Evolutionary conservation across 202 grass and related monocot genomes (phyloP).

Genomic region (Schoenoplectus triqueter): DNA sequence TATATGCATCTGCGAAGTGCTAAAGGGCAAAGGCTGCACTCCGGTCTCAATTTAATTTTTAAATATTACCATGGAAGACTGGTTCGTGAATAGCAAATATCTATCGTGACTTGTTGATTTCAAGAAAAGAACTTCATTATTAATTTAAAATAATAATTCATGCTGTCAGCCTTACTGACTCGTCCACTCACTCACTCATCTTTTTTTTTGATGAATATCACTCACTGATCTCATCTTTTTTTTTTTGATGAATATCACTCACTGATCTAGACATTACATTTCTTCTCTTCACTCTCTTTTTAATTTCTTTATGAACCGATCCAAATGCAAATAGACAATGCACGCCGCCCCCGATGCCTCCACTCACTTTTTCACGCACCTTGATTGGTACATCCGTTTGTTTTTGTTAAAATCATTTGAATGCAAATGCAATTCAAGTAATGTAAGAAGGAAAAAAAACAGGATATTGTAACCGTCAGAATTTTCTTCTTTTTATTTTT

Average conservation of each 20-base stretch:
- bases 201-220: no score
- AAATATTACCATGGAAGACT: background rate
- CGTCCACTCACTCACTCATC: no score
- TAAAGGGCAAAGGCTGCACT: background rate
- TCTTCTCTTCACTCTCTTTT: background rate
- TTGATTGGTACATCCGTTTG: background rate
- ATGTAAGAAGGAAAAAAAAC: background rate
- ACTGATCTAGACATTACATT: no score
- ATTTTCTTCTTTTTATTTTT: background rate
- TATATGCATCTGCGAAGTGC: no score
- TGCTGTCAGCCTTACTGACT: no score
- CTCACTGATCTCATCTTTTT: no score
- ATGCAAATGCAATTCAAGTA: background rate
- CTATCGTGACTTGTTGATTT: background rate
- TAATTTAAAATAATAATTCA: no score
- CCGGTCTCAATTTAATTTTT: background rate
- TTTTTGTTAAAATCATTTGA: background rate
- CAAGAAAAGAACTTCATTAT: background rate
- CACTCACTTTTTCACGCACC: background rate
- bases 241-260: no score
- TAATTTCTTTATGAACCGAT: background rate
- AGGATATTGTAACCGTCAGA: background rate
- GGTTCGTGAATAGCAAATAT: background rate
- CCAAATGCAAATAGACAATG: slow-evolving; percentile 19
- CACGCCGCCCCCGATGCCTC: background rate